These are phyloP conservation scores for Creolimax fragrantissima DNA, from an alignment of 78 protist genomes.

Conservation along the genomic window DNA sequence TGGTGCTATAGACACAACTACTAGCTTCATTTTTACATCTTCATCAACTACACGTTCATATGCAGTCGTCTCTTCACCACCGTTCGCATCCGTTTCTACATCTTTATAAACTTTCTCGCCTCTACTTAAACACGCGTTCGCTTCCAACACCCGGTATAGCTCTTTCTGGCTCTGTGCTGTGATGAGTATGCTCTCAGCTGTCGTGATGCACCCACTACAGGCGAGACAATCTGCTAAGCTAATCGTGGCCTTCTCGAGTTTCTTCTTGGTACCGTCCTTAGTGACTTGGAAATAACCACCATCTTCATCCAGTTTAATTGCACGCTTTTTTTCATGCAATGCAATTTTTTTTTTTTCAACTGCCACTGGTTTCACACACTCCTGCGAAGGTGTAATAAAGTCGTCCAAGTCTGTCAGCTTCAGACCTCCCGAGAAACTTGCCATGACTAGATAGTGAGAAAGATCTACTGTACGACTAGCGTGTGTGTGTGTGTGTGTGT, in stretches of 20 bases:
- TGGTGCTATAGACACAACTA: constrained; percentile 70
- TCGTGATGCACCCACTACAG: constrained; percentile 92
- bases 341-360: not conserved
- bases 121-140: not conserved
- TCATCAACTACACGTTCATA: not conserved
- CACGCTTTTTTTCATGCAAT: not conserved
- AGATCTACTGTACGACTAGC: not conserved
- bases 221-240: constrained; percentile 89
- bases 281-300: constrained; percentile 22
- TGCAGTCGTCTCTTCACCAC: not conserved
- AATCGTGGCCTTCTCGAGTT: constrained; percentile 52
- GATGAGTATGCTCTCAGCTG: constrained; percentile 91
- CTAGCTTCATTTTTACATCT: not conserved
- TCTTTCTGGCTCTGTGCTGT: constrained; percentile 65
- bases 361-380: constrained; percentile 43
- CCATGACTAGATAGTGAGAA: not conserved
- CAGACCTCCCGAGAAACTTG: constrained; percentile 16
- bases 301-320: constrained; percentile 17
- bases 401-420: constrained; percentile 78
- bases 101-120: not conserved
- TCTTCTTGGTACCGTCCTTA: constrained; percentile 40
- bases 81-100: not conserved
- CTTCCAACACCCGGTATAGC: not conserved
- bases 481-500: not conserved
- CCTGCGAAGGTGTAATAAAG: constrained; percentile 61